Evolutionary conservation across 805 yeast genomes (phyloP), one percentile per base, ranked within the genome.

Genomic region (Kluyveromyces dobzhanskii): DNA sequence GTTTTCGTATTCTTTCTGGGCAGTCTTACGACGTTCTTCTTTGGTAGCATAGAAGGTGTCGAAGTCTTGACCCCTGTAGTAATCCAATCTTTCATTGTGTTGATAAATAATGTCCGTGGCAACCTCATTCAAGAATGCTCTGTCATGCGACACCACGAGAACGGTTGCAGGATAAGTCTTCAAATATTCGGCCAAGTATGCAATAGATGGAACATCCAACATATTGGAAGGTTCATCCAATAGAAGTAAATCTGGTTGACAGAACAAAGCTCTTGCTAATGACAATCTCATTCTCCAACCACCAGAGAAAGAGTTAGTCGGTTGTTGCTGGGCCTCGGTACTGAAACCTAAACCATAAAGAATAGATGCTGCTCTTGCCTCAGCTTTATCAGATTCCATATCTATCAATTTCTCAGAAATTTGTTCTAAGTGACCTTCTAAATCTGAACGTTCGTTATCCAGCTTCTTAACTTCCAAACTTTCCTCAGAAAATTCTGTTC

Each of bases 231-330:
- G 99, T 73, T 92, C 99, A 76, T 92, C 98, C 48, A 92, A 73
- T 57, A 92, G 69, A 49, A 92, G 70, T 48, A 92, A 70, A 62
- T 92, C 98, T 0, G 98, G 98, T 59, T 86, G 81, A 73, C 97
- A 90, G 73, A 92, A 92, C 59, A 92, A 73, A 0, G 98, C 98
- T 66, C 98, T 78, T 3, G 98, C 98, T 44, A 92, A 73, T n/a
- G 97, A 85, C 48, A 92, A 73, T 70, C 98, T 84, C 98, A 92
- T 92, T 75, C 98, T 82, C 98, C 98, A 92, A 78, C 99, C 99
- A 76, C 99, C 99, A 38, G 97, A 87, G 61, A 92, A 92, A 19
- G 87, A 74, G 48, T 86, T 90, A 4, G 97, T 87, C 24, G 95
- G 80, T 46, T 71, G 70, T 34, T 69, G 65, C 61, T 92, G 98